Base-by-base conservation (phyloP, 23 red algal genomes). In the Agarophyton chilense region DNA sequence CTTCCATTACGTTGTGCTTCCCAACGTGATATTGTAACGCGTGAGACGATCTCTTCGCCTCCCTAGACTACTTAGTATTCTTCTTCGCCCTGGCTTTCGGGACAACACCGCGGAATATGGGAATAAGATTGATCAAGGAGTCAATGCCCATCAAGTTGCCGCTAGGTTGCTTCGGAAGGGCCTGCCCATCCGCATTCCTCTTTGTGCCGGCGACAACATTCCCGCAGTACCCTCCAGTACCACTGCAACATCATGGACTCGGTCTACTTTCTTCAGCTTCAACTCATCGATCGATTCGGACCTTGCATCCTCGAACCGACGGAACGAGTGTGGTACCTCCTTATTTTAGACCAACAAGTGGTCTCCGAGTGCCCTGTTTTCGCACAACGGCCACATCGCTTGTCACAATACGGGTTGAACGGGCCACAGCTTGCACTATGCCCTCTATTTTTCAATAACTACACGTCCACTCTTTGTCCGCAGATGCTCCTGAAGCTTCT, bases 1-100 rank as follows among this genome's bases (percentile, higher is more conserved):
- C 46, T 0, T 43, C 28, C 18, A 85, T 31, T 9, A 85, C 1
- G 58, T 85, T 72, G 46, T 85, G 71, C 61, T 85, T 85, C 4
- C 57, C 45, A 3, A 52, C 58, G 21, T 85, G 42, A 11, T 68
- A 29, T 22, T 72, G 58, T 2, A 85, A 8, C 7, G 17, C 38
- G 7, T 10, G 1, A 0, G 77, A 39, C 0, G 52, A 41, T 29
- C 61, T 62, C 24, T 50, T 32, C 13, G 10, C 35, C 52, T 58
- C 61, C 12, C 29, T 31, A 12, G 44, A 0, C 52, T 81, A 61
- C 17, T 25, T 61, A 2, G 35, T 39, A 19, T 81, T 81, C 45
- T n/a, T 81, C 53, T 33, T 81, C 31, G 51, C 52, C 47, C 61
- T 44, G 14, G 52, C 32, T 4, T 31, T n/a, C n/a, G n/a, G 12